Evolutionary conservation across 352 stramenopile species (phyloP).

Genomic region (Thalassiosira delicatula): DNA sequence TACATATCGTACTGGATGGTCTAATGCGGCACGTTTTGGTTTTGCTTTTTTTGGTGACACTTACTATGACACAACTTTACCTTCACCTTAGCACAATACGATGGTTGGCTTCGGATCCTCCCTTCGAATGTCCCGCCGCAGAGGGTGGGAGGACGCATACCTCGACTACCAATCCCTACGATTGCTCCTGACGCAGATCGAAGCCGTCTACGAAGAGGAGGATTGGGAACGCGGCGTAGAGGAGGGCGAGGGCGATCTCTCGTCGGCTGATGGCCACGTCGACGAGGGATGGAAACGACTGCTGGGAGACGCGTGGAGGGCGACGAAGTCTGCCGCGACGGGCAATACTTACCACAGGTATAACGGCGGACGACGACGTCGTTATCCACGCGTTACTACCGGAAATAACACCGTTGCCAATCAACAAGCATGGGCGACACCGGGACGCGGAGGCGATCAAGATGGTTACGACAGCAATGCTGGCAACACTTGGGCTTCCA

Average conservation of each 20-base stretch:
- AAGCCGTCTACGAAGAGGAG: conserved; percentile 80
- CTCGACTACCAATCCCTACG: conserved; percentile 83
- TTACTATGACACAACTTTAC: too few relatives aligned
- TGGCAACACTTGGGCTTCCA: background rate
- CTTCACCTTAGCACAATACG: too few relatives aligned
- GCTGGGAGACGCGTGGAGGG: conserved; percentile 4
- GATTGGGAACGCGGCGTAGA: conserved; percentile 46
- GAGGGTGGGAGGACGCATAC: conserved; percentile 81
- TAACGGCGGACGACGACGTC: background rate
- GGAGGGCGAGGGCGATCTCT: background rate
- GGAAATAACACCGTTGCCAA: background rate
- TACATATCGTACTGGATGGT: too few relatives aligned
- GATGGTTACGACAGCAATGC: background rate
- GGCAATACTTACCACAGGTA: background rate
- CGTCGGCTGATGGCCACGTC: background rate
- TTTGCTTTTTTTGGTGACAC: too few relatives aligned
- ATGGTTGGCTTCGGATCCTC: conserved; percentile 84
- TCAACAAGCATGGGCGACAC: background rate
- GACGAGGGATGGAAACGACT: conserved; percentile 8
- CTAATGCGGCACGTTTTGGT: too few relatives aligned
- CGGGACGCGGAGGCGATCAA: background rate
- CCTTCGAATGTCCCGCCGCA: conserved; percentile 73
- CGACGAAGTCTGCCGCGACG: background rate
- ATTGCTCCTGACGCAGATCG: conserved; percentile 78
- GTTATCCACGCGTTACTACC: background rate